Evolutionary conservation across 1,284 basidiomycete species (phyloP).

Genomic region (Cutaneotrichosporon dermatis): DNA sequence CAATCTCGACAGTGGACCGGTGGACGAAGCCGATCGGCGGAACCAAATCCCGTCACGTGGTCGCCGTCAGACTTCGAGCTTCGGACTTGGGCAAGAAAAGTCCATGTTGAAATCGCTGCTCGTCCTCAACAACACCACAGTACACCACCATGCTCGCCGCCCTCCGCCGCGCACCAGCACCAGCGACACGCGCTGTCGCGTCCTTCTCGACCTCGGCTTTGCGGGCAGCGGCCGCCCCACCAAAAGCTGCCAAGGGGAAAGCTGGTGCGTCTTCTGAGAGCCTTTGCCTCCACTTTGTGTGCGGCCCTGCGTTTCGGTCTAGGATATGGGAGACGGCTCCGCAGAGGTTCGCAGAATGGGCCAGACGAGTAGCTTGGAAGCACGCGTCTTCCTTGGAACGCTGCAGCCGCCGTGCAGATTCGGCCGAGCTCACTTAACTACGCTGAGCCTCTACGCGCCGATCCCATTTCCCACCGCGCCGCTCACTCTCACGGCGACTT

Average conservation of each 20-base stretch:
- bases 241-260: not conserved
- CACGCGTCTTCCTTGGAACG: too few species aligned
- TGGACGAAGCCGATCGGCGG: not conserved
- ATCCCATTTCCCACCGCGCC: too few species aligned
- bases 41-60: not conserved
- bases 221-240: not conserved
- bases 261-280: not conserved
- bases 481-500: not conserved
- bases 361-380: too few species aligned
- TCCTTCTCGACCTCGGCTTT: slow-evolving; percentile 4
- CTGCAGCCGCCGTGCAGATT: too few species aligned
- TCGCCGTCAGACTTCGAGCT: not conserved
- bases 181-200: not conserved
- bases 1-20: too few species aligned
- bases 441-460: too few species aligned
- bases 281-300: too few species aligned
- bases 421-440: too few species aligned
- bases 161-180: not conserved
- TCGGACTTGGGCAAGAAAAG: not conserved
- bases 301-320: too few species aligned
- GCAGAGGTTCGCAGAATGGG: too few species aligned
- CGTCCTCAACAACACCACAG: not conserved
- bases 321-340: too few species aligned
- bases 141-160: slow-evolving; percentile 7
- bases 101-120: not conserved